Evolutionary conservation across 2,329 filamentous ascomycete genomes (phyloP).

Genomic region (Talaromyces amestolkiae): DNA sequence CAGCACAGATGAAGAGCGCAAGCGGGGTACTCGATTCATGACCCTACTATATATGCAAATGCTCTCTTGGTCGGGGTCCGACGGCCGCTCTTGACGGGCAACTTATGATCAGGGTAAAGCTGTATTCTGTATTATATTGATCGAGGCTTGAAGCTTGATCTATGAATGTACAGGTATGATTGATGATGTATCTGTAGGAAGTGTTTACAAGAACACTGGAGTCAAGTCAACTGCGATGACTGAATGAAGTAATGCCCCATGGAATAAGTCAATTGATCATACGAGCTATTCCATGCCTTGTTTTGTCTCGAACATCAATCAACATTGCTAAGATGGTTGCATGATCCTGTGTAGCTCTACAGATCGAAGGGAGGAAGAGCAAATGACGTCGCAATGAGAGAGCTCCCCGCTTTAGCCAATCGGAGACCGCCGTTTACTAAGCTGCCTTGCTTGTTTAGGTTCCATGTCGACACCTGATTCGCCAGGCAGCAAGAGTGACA

Average conservation of each 20-base stretch:
- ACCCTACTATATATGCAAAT: background rate
- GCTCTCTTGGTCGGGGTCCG: background rate
- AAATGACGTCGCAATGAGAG: constrained; percentile 7
- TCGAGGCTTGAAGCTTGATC: background rate
- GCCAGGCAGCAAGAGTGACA: background rate
- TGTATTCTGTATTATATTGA: background rate
- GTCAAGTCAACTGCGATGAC: background rate
- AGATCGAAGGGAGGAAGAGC: background rate
- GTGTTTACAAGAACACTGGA: background rate
- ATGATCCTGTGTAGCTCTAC: background rate
- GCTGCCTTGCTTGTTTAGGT: background rate
- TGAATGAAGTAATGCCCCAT: background rate
- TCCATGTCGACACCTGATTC: background rate
- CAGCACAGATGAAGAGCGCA: background rate
- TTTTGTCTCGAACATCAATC: background rate
- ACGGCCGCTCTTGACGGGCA: background rate
- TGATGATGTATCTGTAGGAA: background rate
- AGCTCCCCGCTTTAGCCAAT: background rate
- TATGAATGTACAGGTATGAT: background rate
- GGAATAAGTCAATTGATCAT: background rate
- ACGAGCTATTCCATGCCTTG: background rate
- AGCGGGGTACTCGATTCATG: constrained; percentile 4
- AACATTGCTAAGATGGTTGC: no score
- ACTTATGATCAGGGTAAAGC: background rate
- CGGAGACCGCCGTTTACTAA: constrained; percentile 4